phyloP scores from a whole-genome alignment of 257 asterid species.

The Galeopsis tetrahit region DNA sequence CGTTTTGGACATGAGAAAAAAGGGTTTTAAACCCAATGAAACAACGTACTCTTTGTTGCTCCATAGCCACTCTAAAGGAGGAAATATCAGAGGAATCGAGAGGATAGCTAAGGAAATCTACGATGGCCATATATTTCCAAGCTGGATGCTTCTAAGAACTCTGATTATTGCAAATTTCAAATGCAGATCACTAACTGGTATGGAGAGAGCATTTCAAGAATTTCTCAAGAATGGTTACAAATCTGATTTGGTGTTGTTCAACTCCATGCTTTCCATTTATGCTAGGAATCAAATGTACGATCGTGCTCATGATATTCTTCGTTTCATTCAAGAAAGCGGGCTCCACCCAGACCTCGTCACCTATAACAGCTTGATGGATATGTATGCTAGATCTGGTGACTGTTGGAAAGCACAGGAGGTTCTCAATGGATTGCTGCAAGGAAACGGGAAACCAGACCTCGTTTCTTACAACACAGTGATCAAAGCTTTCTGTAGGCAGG shows the following conservation, averaged over 20 bases:
- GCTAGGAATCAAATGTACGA: conserved; percentile 80
- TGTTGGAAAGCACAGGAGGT: conserved; percentile 97
- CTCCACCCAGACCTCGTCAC: conserved; percentile 82
- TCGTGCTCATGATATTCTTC: conserved; percentile 75
- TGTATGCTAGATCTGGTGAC: conserved; percentile 91
- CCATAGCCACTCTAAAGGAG: conserved; percentile 83
- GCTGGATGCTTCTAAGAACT: conserved; percentile 89
- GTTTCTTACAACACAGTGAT: conserved; percentile 93
- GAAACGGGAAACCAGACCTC: conserved; percentile 76
- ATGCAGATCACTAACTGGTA: conserved; percentile 73
- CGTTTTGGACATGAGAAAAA: conserved; percentile 65
- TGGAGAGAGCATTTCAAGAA: conserved; percentile 94
- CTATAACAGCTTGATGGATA: conserved; percentile 91
- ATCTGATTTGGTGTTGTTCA: conserved; percentile 79
- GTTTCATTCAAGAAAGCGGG: conserved; percentile 64
- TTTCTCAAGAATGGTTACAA: conserved; percentile 72
- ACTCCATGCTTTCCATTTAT: conserved; percentile 80
- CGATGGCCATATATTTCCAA: conserved; percentile 81
- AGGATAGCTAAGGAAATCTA: conserved; percentile 77
- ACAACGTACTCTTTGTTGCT: conserved; percentile 83
- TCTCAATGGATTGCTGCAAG: conserved; percentile 59
- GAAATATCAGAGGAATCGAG: conserved; percentile 76
- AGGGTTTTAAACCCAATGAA: conserved; percentile 88
- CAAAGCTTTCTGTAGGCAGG: conserved; percentile 93
- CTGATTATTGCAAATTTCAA: conserved; percentile 79